Base-by-base conservation (phyloP, 192 early-diverging fungal genomes). In the Globomyces pollinis-pini region DNA sequence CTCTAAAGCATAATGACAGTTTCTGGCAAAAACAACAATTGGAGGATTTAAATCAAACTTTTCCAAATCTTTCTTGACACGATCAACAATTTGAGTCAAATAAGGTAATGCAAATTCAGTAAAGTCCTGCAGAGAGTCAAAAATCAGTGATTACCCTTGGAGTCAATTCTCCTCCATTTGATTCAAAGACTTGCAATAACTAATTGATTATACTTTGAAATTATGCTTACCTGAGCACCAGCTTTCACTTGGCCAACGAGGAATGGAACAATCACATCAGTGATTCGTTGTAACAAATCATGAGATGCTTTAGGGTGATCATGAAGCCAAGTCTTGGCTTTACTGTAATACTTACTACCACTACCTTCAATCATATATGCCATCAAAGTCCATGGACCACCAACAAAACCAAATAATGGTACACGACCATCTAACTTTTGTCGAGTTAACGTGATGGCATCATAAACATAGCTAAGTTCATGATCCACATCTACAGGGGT, bases 341-440 rank as follows among this genome's bases (percentile, higher is more conserved):
- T 88, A 20, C 86, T 79, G 55, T 94, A 75, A 0, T 84, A 91
- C 68, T 92, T 94, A 68, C 89, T 91, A 8, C 95, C 91, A 30
- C 92, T 90, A 33, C 96, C 96, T 69, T 99, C 96, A 65, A 99
- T 87, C 93, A 96, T 96, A 63, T 99, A 99, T 7, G 91, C 90
- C 88, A 96, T 89, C 41, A 99, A 76, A 24, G 96, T 99, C 96
- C 96, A 99, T 4, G 96, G 96, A 0, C 91, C 91, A 16, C 96
- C 96, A n/a, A 83, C 81, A 63, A 99, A 99, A 13, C 96, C 96
- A 67, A 93, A 83, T 62, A 99, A 75, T 35, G 96, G 93, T 12
- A 91, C 89, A 36, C 88, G 80, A 45, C 93, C 93, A 7, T 80
- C 73, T 16, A 99, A 80, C 52, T 71, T 74, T 57, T 86, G 83